Base-by-base conservation (phyloP, 768 basidiomycete species). In the Steccherinum ochraceum region DNA sequence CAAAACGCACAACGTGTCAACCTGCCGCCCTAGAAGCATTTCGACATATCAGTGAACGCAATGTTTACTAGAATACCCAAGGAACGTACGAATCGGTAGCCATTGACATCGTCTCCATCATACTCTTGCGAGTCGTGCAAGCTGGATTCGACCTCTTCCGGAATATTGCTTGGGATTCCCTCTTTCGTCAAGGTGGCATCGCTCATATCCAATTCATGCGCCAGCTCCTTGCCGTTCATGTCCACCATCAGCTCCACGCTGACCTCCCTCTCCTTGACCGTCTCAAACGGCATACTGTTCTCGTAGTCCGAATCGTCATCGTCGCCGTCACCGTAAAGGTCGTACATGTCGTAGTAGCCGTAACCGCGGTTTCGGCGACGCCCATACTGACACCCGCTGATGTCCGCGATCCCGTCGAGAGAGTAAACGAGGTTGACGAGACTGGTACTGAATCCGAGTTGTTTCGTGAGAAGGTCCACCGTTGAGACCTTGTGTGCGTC, bases 391-490 rank as follows among this genome's bases (percentile, higher is more conserved):
- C n/a, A n/a, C n/a, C n/a, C n/a, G n/a, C n/a, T n/a, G n/a, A n/a
- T n/a, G n/a, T 53, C 30, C 2, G 53, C 53, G 27, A 3, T 11
- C 0, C 61, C 64, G 16, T 45, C 45, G 12, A 69, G 54, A 19
- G 60, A 57, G 49, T 63, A 67, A 19, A 65, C 56, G 3, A 74
- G 40, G 42, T 61, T 67, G 0, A 66, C 75, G n/a, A 77, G 64
- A 40, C 67, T 65, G 3, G 75, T 47, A 16, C 61, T 54, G 47
- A 72, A 69, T 0, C 63, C 70, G 4, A 65, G 59, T 20, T 68
- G 63, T 45, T 67, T 60, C 1, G 68, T 68, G 13, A 72, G 56
- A 12, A 54, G 49, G 19, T 64, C 59, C 12, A 77, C 55, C 39
- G 66, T 40, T 1, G 62, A 52, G 12, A 72, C 56, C 5, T 62